These are phyloP conservation scores for Cercospora beticola DNA, from an alignment of 2,329 filamentous ascomycete species.

Conservation along the genomic window DNA sequence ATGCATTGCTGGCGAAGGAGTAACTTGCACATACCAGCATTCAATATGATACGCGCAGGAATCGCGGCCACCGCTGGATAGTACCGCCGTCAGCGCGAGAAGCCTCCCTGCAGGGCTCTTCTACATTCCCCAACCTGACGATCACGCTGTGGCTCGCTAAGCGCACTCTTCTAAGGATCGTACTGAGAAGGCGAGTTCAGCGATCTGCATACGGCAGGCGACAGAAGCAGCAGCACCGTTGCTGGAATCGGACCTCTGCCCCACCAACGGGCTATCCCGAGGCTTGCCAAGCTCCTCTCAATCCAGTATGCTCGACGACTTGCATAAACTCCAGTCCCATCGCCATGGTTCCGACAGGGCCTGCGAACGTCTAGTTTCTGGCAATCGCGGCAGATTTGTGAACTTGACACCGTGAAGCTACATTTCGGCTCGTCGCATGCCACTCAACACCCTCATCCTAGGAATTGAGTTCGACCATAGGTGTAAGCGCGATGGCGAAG, in stretches of 20 bases:
- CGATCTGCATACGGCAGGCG: neutral
- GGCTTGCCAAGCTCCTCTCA: neutral
- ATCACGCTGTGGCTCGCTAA: neutral
- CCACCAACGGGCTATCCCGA: neutral
- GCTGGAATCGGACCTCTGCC: neutral
- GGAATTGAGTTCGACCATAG: conserved; percentile 8
- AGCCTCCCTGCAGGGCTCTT: neutral
- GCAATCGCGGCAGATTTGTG: conserved; percentile 9
- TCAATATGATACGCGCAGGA: neutral
- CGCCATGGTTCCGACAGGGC: neutral
- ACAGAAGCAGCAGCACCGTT: neutral
- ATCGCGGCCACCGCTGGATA: neutral
- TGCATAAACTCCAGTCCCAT: neutral
- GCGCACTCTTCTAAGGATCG: neutral
- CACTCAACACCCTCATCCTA: neutral
- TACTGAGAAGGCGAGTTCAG: neutral
- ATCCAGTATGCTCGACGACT: neutral
- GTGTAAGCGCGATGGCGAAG: conserved; percentile 17
- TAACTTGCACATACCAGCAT: neutral
- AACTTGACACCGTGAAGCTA: neutral
- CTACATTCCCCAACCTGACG: neutral
- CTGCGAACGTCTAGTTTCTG: conserved; percentile 1
- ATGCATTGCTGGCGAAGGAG: neutral
- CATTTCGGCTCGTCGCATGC: conserved; percentile 15
- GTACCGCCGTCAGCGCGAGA: neutral